phyloP scores from a whole-genome alignment of 2,329 filamentous ascomycete species.

The Amesomyces nigricolor region DNA sequence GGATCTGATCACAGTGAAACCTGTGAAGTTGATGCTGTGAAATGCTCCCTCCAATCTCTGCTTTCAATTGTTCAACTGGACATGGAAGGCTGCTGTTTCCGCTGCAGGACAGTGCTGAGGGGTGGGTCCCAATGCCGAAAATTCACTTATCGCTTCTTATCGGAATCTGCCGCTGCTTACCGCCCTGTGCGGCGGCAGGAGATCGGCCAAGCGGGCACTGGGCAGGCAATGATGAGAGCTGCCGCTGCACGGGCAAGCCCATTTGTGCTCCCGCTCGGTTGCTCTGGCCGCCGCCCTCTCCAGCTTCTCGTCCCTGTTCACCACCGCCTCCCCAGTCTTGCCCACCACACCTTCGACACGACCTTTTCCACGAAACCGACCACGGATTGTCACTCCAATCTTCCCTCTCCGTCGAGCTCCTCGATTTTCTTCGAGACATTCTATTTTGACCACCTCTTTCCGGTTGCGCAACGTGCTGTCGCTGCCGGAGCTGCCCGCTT shows the following conservation, averaged over 20 bases:
- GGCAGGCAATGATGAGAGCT: slow-evolving; percentile 22
- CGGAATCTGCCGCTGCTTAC: slow-evolving; percentile 21
- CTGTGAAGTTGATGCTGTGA: background rate
- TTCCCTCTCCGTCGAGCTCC: background rate
- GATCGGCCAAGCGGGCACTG: slow-evolving; percentile 16
- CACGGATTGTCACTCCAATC: background rate
- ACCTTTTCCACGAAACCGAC: background rate
- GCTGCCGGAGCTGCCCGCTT: slow-evolving; percentile 16
- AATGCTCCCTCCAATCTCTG: slow-evolving; percentile 4
- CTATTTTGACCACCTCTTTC: background rate
- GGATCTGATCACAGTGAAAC: no score
- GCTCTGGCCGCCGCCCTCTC: slow-evolving; percentile 19
- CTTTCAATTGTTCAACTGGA: background rate
- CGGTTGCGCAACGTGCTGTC: slow-evolving; percentile 12
- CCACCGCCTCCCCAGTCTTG: slow-evolving; percentile 13
- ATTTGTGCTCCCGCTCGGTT: slow-evolving; percentile 22
- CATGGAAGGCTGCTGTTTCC: background rate
- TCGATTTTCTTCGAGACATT: slow-evolving; percentile 1
- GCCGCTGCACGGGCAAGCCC: slow-evolving; percentile 12
- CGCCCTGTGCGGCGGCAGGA: slow-evolving; percentile 16
- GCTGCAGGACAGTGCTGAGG: background rate
- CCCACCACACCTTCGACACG: slow-evolving; percentile 12
- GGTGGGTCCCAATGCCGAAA: slow-evolving; percentile 20
- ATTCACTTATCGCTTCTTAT: slow-evolving; percentile 27
- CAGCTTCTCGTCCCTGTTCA: slow-evolving; percentile 19